phyloP scores from a whole-genome alignment of 2,329 filamentous ascomycete species.

The Trichophyton equinum region DNA sequence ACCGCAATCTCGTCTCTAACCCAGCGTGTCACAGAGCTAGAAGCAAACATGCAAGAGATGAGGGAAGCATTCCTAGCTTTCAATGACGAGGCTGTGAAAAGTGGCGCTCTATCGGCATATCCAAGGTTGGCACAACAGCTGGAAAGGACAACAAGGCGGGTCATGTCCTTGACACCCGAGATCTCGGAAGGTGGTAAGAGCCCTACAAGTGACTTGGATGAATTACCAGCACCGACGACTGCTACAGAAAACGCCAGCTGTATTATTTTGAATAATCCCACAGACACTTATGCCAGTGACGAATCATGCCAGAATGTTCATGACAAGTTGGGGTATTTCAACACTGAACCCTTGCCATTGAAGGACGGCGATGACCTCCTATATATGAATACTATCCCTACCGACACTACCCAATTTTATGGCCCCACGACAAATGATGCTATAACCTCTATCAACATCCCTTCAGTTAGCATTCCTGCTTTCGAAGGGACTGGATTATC shows the following conservation, averaged over 20 bases:
- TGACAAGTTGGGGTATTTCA: background rate
- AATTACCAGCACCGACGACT: background rate
- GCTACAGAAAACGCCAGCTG: background rate
- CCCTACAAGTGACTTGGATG: background rate
- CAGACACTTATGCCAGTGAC: background rate
- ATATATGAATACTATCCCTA: background rate
- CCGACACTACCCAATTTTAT: background rate
- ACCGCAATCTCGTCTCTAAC: conserved; percentile 63
- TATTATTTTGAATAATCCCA: background rate
- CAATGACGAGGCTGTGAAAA: conserved; percentile 47
- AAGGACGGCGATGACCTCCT: background rate
- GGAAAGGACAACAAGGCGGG: conserved; percentile 44
- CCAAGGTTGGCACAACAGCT: conserved; percentile 48
- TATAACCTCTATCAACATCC: background rate
- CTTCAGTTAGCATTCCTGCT: background rate
- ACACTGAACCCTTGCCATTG: background rate
- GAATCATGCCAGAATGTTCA: background rate
- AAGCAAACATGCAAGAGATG: conserved; percentile 59
- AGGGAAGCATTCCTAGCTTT: conserved; percentile 56
- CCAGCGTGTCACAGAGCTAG: conserved; percentile 54
- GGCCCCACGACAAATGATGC: background rate
- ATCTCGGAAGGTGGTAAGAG: background rate
- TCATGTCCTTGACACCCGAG: conserved; percentile 39
- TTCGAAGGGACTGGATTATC: background rate
- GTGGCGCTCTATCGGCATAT: conserved; percentile 45